phyloP scores from a whole-genome alignment of 106 monocot species.

The Triglochin maritima region DNA sequence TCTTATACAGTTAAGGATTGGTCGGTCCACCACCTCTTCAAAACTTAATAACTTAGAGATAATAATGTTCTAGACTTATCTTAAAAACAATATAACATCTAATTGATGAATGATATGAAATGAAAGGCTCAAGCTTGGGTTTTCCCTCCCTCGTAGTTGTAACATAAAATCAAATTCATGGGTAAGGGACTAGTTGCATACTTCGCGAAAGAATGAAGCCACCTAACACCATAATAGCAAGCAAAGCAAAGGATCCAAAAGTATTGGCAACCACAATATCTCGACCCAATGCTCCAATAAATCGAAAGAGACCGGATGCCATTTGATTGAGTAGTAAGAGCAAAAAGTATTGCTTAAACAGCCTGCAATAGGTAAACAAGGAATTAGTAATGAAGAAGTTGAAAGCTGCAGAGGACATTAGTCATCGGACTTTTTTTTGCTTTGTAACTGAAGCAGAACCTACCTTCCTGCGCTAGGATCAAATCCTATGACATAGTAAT shows the following conservation, averaged over 20 bases:
- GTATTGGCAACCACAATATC: conserved; percentile 60
- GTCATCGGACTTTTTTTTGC: background rate
- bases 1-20: too few relatives aligned
- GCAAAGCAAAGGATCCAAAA: conserved; percentile 49
- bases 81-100: too few relatives aligned
- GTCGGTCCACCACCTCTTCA: too few relatives aligned
- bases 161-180: too few relatives aligned
- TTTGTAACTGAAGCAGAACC: background rate
- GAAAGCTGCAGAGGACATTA: background rate
- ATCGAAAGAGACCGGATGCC: conserved; percentile 48
- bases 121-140: too few relatives aligned
- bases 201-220: conserved; percentile 60
- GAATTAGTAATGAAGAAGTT: background rate
- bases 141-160: too few relatives aligned
- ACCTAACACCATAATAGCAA: conserved; percentile 46
- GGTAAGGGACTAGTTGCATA: background rate
- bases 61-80: too few relatives aligned
- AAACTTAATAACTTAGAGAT: too few relatives aligned
- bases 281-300: conserved; percentile 40
- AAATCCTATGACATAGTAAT: conserved; percentile 70
- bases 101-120: too few relatives aligned
- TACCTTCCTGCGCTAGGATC: conserved; percentile 5
- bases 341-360: conserved; percentile 57
- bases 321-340: conserved; percentile 42
- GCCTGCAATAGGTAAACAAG: conserved; percentile 20